Percentiles rank a stretch among this genome's conserved stretches.
Conservation (phyloP, 768 basidiomycete species). For the Hemileccinum impolitum region DNA sequence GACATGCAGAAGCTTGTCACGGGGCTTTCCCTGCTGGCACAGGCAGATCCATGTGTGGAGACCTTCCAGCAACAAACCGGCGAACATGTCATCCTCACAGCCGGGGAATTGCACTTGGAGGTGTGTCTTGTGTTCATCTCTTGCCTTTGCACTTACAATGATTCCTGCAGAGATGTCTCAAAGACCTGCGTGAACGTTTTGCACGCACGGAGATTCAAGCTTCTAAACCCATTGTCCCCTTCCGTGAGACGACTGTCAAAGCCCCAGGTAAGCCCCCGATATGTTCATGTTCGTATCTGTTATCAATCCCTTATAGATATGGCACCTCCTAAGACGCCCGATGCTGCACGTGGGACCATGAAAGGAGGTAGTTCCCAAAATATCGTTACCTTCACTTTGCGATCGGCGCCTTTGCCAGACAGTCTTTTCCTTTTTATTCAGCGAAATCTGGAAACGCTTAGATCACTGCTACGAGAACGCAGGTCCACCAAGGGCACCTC, state of each 20-base stretch:
- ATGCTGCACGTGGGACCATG: conserved; percentile 74
- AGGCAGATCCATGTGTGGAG: conserved; percentile 96
- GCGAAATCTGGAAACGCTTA: conserved; percentile 64
- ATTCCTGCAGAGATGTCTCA: conserved; percentile 75
- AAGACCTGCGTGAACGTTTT: conserved; percentile 94
- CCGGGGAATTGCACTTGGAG: conserved; percentile 95
- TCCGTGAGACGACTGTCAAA: conserved; percentile 90
- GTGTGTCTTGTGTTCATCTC: conserved; percentile 38
- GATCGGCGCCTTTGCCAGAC: conserved; percentile 78
- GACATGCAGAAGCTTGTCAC: conserved; percentile 88
- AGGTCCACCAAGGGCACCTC: conserved; percentile 33
- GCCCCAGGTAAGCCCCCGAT: conserved; percentile 51
- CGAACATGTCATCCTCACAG: conserved; percentile 94
- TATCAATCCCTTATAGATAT: conserved; percentile 56
- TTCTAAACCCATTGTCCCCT: conserved; percentile 95
- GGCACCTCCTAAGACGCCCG: conserved; percentile 73
- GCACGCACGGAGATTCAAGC: conserved; percentile 90
- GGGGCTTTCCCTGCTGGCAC: conserved; percentile 85
- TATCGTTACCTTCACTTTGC: conserved; percentile 76
- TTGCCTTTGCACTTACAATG: neutral
- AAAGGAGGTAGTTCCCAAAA: conserved; percentile 63
- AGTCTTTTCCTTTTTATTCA: conserved; percentile 71
- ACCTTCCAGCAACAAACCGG: conserved; percentile 97
- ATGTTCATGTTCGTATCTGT: neutral
- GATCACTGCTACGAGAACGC: conserved; percentile 53